These are phyloP conservation scores for Capronia coronata DNA, from an alignment of 2,329 filamentous ascomycete genomes.

Conservation along the genomic window DNA sequence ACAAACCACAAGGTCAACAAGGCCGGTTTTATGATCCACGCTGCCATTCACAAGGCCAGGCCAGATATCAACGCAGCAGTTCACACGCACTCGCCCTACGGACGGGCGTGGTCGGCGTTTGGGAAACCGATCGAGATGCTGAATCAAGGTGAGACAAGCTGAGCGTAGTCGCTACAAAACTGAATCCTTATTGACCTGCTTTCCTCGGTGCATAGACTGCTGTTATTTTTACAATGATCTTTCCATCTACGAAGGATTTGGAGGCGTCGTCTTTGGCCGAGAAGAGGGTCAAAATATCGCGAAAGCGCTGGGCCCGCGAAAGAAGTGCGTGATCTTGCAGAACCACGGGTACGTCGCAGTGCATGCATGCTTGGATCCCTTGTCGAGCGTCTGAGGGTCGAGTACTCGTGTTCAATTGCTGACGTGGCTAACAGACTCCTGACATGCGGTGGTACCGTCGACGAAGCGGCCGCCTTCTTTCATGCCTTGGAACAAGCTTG, in stretches of 20 bases:
- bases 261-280: constrained; percentile 47
- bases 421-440: too few species aligned
- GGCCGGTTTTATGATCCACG: constrained; percentile 47
- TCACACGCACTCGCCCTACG: constrained; percentile 50
- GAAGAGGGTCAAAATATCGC: constrained; percentile 50
- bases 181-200: too few species aligned
- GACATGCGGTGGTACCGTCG: constrained; percentile 45
- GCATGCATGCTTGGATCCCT: constrained; percentile 63
- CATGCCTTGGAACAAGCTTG: constrained; percentile 49
- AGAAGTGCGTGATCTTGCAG: constrained; percentile 43
- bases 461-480: constrained; percentile 50
- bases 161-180: too few species aligned
- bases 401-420: too few species aligned
- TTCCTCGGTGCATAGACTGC: too few species aligned
- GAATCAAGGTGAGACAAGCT: too few species aligned
- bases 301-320: constrained; percentile 37
- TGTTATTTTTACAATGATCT: constrained; percentile 45
- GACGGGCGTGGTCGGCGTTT: constrained; percentile 39
- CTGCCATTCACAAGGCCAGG: constrained; percentile 48
- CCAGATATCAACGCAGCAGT: constrained; percentile 51
- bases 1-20: constrained; percentile 35
- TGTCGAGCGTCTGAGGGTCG: too few species aligned
- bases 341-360: constrained; percentile 46
- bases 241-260: constrained; percentile 48
- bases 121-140: constrained; percentile 40